Evolutionary conservation across 306 rosid species (phyloP).

Genomic region (Senna tora): DNA sequence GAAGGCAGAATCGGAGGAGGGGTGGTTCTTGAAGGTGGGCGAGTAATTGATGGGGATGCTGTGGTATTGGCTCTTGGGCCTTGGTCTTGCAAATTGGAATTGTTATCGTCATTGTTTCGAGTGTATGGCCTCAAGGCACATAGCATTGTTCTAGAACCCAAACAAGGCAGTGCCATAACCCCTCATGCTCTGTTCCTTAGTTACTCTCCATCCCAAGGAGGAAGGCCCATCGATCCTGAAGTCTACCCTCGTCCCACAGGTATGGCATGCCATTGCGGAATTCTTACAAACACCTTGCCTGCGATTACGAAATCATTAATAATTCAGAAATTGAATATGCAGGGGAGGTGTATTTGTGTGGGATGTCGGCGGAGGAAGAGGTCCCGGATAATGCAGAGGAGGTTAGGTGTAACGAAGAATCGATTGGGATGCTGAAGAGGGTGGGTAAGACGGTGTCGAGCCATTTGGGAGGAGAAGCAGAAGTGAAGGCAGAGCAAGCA

Average conservation of each 20-base stretch:
- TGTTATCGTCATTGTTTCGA: constrained; percentile 59
- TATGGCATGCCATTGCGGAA: constrained; percentile 24
- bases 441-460: constrained; percentile 83
- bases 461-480: constrained; percentile 63
- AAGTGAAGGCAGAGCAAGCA: constrained; percentile 85
- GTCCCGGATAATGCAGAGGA: constrained; percentile 79
- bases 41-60: constrained; percentile 60
- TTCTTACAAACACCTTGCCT: background rate
- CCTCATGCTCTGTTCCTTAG: constrained; percentile 79
- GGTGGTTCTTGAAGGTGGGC: constrained; percentile 67
- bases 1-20: constrained; percentile 52
- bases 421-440: constrained; percentile 62
- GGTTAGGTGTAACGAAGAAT: constrained; percentile 55
- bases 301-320: too few species aligned
- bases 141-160: constrained; percentile 81
- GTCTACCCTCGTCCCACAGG: constrained; percentile 96
- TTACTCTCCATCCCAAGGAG: constrained; percentile 49
- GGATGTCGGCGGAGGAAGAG: constrained; percentile 74
- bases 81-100: constrained; percentile 71
- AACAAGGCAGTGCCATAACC: constrained; percentile 53
- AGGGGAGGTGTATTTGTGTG: constrained; percentile 96
- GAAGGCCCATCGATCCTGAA: constrained; percentile 71
- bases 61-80: constrained; percentile 88
- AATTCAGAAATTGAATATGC: constrained; percentile 22
- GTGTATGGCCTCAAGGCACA: constrained; percentile 77